Percentiles rank a stretch among this genome's conserved stretches.
These are phyloP conservation scores for Mitragyna speciosa DNA, from an alignment of 257 asterid species.

Conservation along the genomic window DNA sequence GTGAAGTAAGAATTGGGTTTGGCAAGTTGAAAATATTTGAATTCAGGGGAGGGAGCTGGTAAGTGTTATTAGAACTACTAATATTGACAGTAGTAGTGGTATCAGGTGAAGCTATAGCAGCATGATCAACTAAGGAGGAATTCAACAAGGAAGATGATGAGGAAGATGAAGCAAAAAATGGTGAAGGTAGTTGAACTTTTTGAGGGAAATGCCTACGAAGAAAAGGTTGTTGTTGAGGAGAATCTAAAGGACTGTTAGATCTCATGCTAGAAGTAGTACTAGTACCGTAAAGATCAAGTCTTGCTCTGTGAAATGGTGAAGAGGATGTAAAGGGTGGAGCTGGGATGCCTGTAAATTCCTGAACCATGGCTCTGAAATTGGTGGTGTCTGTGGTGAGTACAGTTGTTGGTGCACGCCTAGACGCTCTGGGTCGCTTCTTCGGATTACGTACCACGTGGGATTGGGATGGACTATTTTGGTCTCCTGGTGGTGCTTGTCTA, in stretches of 20 bases:
- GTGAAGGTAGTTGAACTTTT: slow-evolving; percentile 41
- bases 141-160: slow-evolving; percentile 19
- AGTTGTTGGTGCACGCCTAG: slow-evolving; percentile 90
- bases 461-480: slow-evolving; percentile 16
- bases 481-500: neutral
- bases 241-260: slow-evolving; percentile 32
- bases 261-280: slow-evolving; percentile 26
- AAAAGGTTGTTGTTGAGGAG: slow-evolving; percentile 37
- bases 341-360: slow-evolving; percentile 86
- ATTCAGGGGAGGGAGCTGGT: slow-evolving; percentile 31
- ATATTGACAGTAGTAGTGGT: slow-evolving; percentile 11
- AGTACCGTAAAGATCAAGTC: slow-evolving; percentile 52
- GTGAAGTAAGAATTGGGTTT: slow-evolving; percentile 44
- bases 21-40: slow-evolving; percentile 39
- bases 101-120: slow-evolving; percentile 10
- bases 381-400: slow-evolving; percentile 74
- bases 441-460: slow-evolving; percentile 48
- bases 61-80: slow-evolving; percentile 24
- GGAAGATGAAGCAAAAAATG: slow-evolving; percentile 26
- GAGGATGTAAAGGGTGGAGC: slow-evolving; percentile 59
- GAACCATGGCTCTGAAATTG: slow-evolving; percentile 95
- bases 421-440: slow-evolving; percentile 78
- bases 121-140: slow-evolving; percentile 24
- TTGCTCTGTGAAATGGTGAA: slow-evolving; percentile 37
- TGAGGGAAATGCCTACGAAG: slow-evolving; percentile 59